phyloP scores from a whole-genome alignment of 345 rosid genomes.

The Citrus sp. region DNA sequence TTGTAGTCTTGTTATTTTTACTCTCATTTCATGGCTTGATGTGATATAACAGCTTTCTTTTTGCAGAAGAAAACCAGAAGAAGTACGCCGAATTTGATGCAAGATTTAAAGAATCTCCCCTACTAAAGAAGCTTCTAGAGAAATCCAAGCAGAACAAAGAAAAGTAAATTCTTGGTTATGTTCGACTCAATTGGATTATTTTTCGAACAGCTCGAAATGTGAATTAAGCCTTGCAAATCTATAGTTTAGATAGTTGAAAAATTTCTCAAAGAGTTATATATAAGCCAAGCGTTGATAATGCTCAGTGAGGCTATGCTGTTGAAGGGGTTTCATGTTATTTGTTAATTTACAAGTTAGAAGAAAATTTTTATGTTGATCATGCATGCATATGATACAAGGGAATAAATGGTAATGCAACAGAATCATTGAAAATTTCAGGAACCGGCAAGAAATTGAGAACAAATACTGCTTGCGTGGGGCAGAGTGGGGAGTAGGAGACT shows the following conservation, averaged over 20 bases:
- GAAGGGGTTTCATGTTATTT: neutral
- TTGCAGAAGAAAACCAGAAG: slow-evolving; percentile 89
- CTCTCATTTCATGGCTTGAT: neutral
- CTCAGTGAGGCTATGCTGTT: neutral
- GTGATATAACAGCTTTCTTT: neutral
- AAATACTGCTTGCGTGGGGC: slow-evolving; percentile 92
- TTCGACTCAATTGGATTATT: neutral
- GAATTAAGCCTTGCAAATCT: neutral
- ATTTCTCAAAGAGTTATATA: neutral
- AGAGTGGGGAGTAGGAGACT: slow-evolving; percentile 97
- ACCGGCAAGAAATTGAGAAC: slow-evolving; percentile 56
- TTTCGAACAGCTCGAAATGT: neutral
- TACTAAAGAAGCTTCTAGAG: slow-evolving; percentile 82
- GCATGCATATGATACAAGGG: neutral
- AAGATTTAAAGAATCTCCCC: slow-evolving; percentile 76
- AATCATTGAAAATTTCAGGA: slow-evolving; percentile 37
- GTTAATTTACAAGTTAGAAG: neutral
- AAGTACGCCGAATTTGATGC: slow-evolving; percentile 78
- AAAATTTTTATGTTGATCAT: neutral
- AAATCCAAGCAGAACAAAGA: slow-evolving; percentile 70
- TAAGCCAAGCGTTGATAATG: neutral
- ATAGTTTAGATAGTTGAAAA: neutral
- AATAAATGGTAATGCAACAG: neutral
- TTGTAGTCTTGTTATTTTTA: neutral
- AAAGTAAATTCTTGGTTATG: slow-evolving; percentile 44